Conservation (phyloP, 139 green algal genomes). For the Zygnema cylindricum region DNA sequence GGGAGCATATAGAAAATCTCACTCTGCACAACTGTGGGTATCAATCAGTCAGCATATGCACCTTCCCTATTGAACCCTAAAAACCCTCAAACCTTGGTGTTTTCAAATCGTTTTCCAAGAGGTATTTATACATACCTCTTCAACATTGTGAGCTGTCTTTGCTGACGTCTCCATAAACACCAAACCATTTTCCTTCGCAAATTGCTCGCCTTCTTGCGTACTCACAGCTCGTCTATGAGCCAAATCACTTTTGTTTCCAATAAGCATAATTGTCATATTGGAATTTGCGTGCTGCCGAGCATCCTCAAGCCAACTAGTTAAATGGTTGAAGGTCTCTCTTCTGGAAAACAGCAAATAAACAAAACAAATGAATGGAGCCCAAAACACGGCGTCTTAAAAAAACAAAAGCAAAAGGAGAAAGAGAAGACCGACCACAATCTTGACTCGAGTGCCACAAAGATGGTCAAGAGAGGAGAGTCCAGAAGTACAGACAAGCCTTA, state of each 20-base stretch:
- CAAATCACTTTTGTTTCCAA: constrained; percentile 98
- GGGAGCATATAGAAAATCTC: too few species aligned
- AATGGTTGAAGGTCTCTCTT: constrained; percentile 96
- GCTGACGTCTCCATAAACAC: constrained; percentile 98
- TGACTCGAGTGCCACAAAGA: too few species aligned
- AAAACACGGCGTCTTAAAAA: not conserved
- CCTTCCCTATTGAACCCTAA: too few species aligned
- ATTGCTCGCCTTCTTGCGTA: constrained; percentile 96
- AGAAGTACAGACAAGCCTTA: too few species aligned
- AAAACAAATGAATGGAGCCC: not conserved
- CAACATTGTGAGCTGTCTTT: constrained; percentile 97
- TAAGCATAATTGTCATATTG: constrained; percentile 99
- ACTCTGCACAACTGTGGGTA: too few species aligned
- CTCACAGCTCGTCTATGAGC: constrained; percentile 88
- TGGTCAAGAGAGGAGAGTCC: too few species aligned
- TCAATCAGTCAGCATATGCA: too few species aligned
- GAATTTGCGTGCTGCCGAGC: constrained; percentile 97
- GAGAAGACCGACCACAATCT: not conserved
- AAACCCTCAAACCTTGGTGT: too few species aligned
- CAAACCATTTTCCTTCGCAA: constrained; percentile 97
- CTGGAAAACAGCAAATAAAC: constrained; percentile 9
- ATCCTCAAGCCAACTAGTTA: constrained; percentile 97
- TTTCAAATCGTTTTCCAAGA: too few species aligned
- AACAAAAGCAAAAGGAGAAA: too few species aligned
- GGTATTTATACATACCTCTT: constrained; percentile 80